A percentile compares a stretch with the other conserved stretches of the same genome.
phyloP scores from a whole-genome alignment of 371 early-diverging fungal genomes.

The Enterocytospora artemiae region DNA sequence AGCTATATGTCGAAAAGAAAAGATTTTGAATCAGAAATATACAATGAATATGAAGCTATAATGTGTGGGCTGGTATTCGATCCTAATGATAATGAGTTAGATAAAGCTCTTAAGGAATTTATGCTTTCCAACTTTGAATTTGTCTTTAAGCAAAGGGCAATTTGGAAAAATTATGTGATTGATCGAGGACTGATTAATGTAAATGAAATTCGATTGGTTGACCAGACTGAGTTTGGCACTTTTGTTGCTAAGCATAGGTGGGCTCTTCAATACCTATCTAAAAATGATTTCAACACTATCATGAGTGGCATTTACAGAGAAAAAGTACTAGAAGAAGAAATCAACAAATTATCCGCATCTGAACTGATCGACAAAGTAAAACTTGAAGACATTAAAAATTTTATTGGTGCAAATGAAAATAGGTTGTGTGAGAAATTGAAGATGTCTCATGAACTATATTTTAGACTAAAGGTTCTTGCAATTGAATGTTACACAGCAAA shows the following conservation, averaged over 20 bases:
- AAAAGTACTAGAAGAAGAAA: not conserved
- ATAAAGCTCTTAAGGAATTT: slow-evolving; percentile 73
- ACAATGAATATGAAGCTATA: slow-evolving; percentile 79
- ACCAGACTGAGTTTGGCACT: slow-evolving; percentile 71
- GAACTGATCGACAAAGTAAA: not conserved
- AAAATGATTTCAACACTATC: slow-evolving; percentile 69
- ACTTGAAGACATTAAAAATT: not conserved
- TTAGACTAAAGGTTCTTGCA: slow-evolving; percentile 11
- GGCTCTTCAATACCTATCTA: slow-evolving; percentile 72
- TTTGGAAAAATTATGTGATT: slow-evolving; percentile 72
- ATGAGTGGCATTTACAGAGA: slow-evolving; percentile 61
- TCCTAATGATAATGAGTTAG: slow-evolving; percentile 61
- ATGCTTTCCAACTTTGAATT: slow-evolving; percentile 80
- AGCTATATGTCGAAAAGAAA: slow-evolving; percentile 90
- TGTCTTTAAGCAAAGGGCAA: slow-evolving; percentile 68
- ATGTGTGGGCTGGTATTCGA: slow-evolving; percentile 81
- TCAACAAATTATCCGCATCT: not conserved
- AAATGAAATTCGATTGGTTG: slow-evolving; percentile 68
- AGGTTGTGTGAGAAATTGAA: slow-evolving; percentile 10
- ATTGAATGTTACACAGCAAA: slow-evolving; percentile 7
- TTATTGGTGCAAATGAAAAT: slow-evolving; percentile 10
- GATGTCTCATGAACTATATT: not conserved
- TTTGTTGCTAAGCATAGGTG: slow-evolving; percentile 67
- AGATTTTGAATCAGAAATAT: slow-evolving; percentile 89
- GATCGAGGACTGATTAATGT: slow-evolving; percentile 73